Base-by-base conservation (phyloP, 768 basidiomycete species). In the Dioszegia hungarica region DNA sequence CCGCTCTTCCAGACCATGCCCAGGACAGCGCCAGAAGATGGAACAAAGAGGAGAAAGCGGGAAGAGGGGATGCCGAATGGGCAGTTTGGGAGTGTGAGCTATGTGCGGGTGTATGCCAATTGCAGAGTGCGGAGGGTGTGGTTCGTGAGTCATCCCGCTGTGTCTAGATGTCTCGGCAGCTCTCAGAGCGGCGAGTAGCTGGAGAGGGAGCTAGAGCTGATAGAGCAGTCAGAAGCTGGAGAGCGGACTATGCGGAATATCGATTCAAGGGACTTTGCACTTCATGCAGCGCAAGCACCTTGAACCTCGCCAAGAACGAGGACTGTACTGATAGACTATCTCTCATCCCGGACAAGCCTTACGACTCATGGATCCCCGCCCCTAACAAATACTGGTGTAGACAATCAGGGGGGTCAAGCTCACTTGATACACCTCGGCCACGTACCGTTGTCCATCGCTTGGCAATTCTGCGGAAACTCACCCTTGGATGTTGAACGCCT, bases 81-180 rank as follows among this genome's bases (percentile, higher is more conserved):
- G 1, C 33, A 49, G 11, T 72, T 69, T 34, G 57, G 36, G 25
- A 52, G 47, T 34, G 48, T 71, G 10, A 63, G 57, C 24, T 75
- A 70, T 51, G 48, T 73, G 11, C 62, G 63, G 44, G 61, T 75
- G n/a, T 73, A 73, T 56, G 73, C 73, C 5, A 75, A 75, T 41
- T 75, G 73, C 39, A 46, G 73, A 15, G 29, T 75, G 15, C 56
- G 67, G 39, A 52, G 69, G 33, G 62, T 75, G 54, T 75, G 73
- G 73, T 66, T 71, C 62, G 70, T 72, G 44, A 66, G 68, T 67
- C 6, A 8, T 59, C 9, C 5, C 37, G 15, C 37, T 20, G 15
- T 11, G 29, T 24, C 15, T 37, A 12, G 31, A 33, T 6, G 6
- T 33, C 31, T 33, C 8, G 8, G 6, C 31, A 33, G 14, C 8